These are phyloP conservation scores for Kondoa subrosea DNA, from an alignment of 768 basidiomycete species.

Conservation along the genomic window DNA sequence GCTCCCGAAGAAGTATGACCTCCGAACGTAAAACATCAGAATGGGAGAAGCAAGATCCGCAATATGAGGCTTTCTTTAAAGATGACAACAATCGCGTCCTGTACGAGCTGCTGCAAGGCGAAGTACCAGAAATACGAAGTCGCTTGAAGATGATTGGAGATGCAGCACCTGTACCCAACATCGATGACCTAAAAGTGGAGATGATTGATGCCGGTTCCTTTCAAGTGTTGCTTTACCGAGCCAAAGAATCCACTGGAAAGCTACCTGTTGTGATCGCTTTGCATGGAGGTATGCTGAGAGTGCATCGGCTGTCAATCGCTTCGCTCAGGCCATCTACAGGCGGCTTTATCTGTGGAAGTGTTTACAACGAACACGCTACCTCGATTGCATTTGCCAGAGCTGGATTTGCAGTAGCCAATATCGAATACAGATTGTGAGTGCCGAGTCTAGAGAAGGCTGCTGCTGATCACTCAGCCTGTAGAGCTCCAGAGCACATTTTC, in stretches of 20 bases:
- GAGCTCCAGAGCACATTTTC: not conserved
- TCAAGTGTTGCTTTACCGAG: not conserved
- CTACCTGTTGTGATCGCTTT: not conserved
- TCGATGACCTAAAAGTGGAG: not conserved
- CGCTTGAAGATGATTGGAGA: not conserved
- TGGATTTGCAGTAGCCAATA: not conserved
- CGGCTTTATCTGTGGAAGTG: too few species aligned
- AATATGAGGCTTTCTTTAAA: not conserved
- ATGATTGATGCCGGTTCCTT: not conserved
- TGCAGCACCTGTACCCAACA: not conserved
- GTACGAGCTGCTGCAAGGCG: not conserved
- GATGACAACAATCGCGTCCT: not conserved
- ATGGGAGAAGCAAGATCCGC: not conserved
- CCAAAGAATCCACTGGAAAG: not conserved
- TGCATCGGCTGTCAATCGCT: too few species aligned
- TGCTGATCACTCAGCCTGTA: not conserved
- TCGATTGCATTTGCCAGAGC: not conserved
- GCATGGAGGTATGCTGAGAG: not conserved
- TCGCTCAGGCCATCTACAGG: too few species aligned
- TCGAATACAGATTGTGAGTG: conserved; percentile 1
- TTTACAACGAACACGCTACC: not conserved
- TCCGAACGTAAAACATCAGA: too few species aligned
- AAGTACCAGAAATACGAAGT: not conserved
- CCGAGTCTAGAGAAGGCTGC: not conserved
- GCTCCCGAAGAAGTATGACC: too few species aligned